Conservation (phyloP, 768 basidiomycete genomes). For the Lanmaoa rubissima region DNA sequence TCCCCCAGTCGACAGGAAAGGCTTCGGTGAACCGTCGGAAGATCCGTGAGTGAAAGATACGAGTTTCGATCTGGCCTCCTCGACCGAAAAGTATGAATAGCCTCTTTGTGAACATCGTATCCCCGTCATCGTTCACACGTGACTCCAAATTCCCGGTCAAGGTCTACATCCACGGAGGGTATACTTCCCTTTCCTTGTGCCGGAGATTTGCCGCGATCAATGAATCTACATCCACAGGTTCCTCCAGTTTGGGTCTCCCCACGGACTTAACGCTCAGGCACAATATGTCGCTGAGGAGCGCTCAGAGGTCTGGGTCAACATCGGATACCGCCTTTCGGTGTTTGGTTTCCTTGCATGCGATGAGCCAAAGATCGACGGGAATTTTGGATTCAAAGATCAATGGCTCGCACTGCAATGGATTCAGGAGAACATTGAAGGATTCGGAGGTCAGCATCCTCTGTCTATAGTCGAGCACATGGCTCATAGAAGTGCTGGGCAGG, state of each 20-base stretch:
- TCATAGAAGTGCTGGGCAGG: slow-evolving; percentile 38
- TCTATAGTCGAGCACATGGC: background rate
- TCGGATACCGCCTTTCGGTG: slow-evolving; percentile 73
- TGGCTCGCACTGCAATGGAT: slow-evolving; percentile 79
- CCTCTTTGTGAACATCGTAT: slow-evolving; percentile 63
- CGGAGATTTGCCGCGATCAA: background rate
- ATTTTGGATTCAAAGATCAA: slow-evolving; percentile 84
- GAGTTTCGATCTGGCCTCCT: background rate
- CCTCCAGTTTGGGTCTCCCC: slow-evolving; percentile 77
- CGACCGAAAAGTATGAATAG: slow-evolving; percentile 31
- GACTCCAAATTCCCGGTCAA: slow-evolving; percentile 56
- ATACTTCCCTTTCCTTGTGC: slow-evolving; percentile 7
- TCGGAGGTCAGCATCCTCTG: slow-evolving; percentile 54
- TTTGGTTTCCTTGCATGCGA: slow-evolving; percentile 76
- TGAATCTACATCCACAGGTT: slow-evolving; percentile 43
- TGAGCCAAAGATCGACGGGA: slow-evolving; percentile 59
- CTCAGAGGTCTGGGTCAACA: slow-evolving; percentile 71
- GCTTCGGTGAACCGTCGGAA: slow-evolving; percentile 65
- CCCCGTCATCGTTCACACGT: slow-evolving; percentile 47
- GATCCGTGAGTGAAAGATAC: slow-evolving; percentile 47
- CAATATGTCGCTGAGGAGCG: slow-evolving; percentile 65
- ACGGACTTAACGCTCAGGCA: slow-evolving; percentile 55
- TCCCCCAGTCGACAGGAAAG: slow-evolving; percentile 58
- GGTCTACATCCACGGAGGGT: slow-evolving; percentile 80
- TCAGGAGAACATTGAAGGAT: slow-evolving; percentile 59